Evolutionary conservation across 371 early-diverging fungal genomes (phyloP), one percentile per base, ranked within the genome.

Genomic region (Entomophthora muscae): DNA sequence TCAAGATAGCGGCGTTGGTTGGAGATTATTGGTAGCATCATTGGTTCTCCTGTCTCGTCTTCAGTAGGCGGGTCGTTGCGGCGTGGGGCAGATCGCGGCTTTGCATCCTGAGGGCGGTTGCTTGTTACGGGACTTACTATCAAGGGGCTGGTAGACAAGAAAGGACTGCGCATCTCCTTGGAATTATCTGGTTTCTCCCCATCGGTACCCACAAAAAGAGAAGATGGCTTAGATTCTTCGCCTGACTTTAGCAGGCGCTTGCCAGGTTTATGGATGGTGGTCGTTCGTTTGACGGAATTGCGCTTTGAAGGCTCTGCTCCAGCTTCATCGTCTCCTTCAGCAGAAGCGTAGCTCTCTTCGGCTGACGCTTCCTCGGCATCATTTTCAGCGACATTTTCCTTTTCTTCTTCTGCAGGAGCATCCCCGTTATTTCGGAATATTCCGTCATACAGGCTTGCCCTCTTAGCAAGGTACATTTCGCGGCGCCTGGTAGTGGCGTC

Each of bases 371-470:
- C 29, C 58, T 57, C 58, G 12, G 1, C 10, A 7, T 57, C 32
- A 31, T 13, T 3, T 17, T 57, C 29, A 21, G 30, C 1, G 13
- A 10, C 33, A 52, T 3, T n/a, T 52, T 30, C 5, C 31, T 3
- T 2, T 21, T n/a, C 31, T 5, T 33, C 26, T 1, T n/a, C 3
- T 2, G 22, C 10, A 59, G 31, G 2, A 32, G 24, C 12, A 3
- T 12, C 31, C 1, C 23, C 33, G 7, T 24, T 59, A n/a, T 59
- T 26, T 17, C 23, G 29, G 28, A 23, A 23, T n/a, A 23, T 1
- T 7, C 32, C 53, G 21, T 53, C 63, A 55, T 53, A 63, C 2
- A 63, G 17, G 2, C 27, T 30, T 22, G 63, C 63, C 23, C 63
- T 22, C 24, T 63, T 63, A 29, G 54, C 23, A 2, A n/a, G 28